Percentiles rank a stretch among this genome's conserved stretches.
Evolutionary conservation across 441 rosid genomes (phyloP).

Genomic region (Eugenia klotzschiana): DNA sequence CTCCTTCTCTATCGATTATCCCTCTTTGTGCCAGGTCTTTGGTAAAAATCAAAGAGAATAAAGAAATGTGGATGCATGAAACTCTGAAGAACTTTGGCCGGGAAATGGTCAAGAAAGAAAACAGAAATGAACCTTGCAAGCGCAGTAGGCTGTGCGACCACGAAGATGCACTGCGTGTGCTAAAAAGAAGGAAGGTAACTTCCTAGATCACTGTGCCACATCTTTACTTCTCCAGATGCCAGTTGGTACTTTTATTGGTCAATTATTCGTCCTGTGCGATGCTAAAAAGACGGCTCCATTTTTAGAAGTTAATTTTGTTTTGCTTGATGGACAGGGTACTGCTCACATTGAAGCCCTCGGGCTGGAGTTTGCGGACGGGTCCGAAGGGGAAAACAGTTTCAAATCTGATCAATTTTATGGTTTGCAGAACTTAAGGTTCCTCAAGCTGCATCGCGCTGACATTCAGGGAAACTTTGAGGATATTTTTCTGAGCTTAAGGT

Average conservation of each 20-base stretch:
- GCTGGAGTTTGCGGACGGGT: background rate
- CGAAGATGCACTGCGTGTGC: background rate
- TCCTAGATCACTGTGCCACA: background rate
- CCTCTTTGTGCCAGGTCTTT: rapidly evolving
- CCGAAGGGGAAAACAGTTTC: rapidly evolving
- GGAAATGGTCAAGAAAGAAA: background rate
- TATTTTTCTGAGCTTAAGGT: background rate
- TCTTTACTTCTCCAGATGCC: background rate
- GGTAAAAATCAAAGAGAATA: background rate
- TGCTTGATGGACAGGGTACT: background rate
- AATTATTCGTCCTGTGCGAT: background rate
- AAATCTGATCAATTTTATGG: rapidly evolving
- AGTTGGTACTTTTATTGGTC: rapidly evolving
- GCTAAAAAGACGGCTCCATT: too few relatives aligned
- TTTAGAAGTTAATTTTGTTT: background rate
- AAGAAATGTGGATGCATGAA: rapidly evolving
- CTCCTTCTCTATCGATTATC: rapidly evolving
- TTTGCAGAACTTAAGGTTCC: background rate
- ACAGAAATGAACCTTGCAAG: background rate
- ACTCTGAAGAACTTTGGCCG: background rate
- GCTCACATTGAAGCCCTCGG: rapidly evolving
- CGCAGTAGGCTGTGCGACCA: background rate
- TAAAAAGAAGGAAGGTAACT: rapidly evolving
- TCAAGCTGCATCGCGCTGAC: background rate
- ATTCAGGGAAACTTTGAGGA: background rate